Percentiles rank a stretch among this genome's conserved stretches.
Evolutionary conservation across 768 basidiomycete genomes (phyloP).

Genomic region (Leccinum disarticulatum): DNA sequence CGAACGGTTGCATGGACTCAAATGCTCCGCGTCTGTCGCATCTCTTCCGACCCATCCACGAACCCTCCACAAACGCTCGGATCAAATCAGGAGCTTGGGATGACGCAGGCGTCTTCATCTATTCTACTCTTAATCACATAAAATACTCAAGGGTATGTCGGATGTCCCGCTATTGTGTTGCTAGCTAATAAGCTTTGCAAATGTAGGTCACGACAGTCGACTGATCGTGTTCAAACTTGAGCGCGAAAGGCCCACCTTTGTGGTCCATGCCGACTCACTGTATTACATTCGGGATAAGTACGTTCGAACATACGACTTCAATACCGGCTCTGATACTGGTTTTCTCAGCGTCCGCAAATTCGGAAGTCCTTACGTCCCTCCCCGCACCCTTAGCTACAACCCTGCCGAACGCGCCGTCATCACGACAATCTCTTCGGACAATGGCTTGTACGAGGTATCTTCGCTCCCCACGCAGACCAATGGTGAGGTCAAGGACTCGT

Average conservation of each 20-base stretch:
- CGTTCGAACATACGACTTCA: slow-evolving; percentile 93
- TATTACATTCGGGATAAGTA: slow-evolving; percentile 99
- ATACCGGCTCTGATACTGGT: slow-evolving; percentile 87
- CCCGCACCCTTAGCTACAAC: slow-evolving; percentile 93
- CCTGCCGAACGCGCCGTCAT: slow-evolving; percentile 94
- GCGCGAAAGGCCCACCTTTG: slow-evolving; percentile 94
- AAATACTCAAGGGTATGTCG: slow-evolving; percentile 90
- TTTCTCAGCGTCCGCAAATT: slow-evolving; percentile 93
- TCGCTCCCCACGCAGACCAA: slow-evolving; percentile 60
- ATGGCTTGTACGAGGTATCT: slow-evolving; percentile 88
- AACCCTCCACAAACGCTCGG: slow-evolving; percentile 36
- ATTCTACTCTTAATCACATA: slow-evolving; percentile 98
- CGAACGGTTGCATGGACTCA: too few relatives aligned
- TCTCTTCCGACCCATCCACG: too few relatives aligned
- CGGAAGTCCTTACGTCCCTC: slow-evolving; percentile 92
- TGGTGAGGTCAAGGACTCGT: slow-evolving; percentile 86
- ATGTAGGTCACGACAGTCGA: slow-evolving; percentile 85
- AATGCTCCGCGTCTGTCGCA: too few relatives aligned
- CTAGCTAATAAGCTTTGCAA: slow-evolving; percentile 1
- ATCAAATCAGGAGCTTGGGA: slow-evolving; percentile 99
- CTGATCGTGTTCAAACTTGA: slow-evolving; percentile 99
- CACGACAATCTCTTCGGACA: slow-evolving; percentile 87
- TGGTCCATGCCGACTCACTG: slow-evolving; percentile 85
- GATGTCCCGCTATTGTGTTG: background rate
- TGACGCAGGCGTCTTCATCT: slow-evolving; percentile 94